phyloP scores from a whole-genome alignment of 306 rosid species.

The Vigna radiata region DNA sequence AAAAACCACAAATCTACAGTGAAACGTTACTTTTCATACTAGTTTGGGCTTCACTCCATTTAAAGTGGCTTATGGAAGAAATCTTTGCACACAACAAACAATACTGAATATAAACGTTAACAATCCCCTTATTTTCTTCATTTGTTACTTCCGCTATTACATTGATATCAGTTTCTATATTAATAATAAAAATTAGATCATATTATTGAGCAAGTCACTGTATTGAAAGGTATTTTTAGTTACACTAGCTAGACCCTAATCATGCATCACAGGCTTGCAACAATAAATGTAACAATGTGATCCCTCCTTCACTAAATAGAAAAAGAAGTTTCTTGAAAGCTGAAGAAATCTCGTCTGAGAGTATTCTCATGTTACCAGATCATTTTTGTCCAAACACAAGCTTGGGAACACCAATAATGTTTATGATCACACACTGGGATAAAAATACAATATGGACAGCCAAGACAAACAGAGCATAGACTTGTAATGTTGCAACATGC shows the following conservation, averaged over 20 bases:
- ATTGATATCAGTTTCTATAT: background rate
- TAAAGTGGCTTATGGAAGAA: background rate
- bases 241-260: background rate
- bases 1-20: no score
- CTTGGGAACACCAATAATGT: conserved; percentile 23
- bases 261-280: conserved; percentile 1
- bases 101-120: background rate
- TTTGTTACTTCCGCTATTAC: background rate
- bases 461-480: conserved; percentile 46
- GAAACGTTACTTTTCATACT: background rate
- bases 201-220: background rate
- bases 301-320: background rate
- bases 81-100: background rate
- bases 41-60: background rate
- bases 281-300: background rate
- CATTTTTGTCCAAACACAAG: conserved; percentile 14
- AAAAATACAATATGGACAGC: conserved; percentile 40
- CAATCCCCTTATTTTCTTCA: background rate
- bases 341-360: background rate
- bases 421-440: conserved; percentile 32
- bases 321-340: background rate
- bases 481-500: conserved; percentile 25
- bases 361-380: conserved; percentile 14
- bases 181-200: background rate
- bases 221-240: background rate